Evolutionary conservation across 1,139 yeast species (phyloP).

Genomic region (Debaryomyces coudertii): DNA sequence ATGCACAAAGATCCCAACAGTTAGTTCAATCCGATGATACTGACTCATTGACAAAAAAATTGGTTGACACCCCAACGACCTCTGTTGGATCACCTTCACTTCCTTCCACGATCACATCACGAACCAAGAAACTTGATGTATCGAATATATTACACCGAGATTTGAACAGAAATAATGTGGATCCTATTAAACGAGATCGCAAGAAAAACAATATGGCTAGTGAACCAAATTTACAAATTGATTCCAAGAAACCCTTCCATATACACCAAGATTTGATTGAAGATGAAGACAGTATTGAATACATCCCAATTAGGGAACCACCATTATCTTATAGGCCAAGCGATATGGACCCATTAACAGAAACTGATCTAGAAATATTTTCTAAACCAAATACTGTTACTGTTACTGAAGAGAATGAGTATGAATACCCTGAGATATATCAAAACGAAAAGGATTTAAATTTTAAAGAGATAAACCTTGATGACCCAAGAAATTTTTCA

Average conservation of each 20-base stretch:
- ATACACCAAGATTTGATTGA: constrained; percentile 26
- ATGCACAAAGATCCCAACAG: constrained; percentile 19
- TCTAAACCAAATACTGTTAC: constrained; percentile 11
- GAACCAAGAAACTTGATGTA: constrained; percentile 28
- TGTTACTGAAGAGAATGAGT: constrained; percentile 11
- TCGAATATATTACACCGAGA: constrained; percentile 22
- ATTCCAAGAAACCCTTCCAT: constrained; percentile 17
- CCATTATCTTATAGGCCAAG: constrained; percentile 37
- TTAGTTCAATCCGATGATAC: constrained; percentile 24
- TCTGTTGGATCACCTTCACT: constrained; percentile 9
- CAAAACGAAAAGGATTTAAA: constrained; percentile 23
- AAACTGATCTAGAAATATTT: constrained; percentile 29
- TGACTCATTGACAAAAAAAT: constrained; percentile 26
- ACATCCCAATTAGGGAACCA: constrained; percentile 31
- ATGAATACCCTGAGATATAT: constrained; percentile 18
- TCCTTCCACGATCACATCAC: constrained; percentile 22
- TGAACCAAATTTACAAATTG: constrained; percentile 16
- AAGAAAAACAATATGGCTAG: constrained; percentile 15
- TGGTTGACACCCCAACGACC: constrained; percentile 4
- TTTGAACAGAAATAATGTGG: constrained; percentile 28
- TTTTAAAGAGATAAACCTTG: constrained; percentile 21
- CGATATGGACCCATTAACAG: constrained; percentile 28
- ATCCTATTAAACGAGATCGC: constrained; percentile 34
- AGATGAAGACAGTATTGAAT: constrained; percentile 43
- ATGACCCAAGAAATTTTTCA: constrained; percentile 12